These are phyloP conservation scores for Penicillium corylophilum DNA, from an alignment of 2,329 filamentous ascomycete species.

Conservation along the genomic window DNA sequence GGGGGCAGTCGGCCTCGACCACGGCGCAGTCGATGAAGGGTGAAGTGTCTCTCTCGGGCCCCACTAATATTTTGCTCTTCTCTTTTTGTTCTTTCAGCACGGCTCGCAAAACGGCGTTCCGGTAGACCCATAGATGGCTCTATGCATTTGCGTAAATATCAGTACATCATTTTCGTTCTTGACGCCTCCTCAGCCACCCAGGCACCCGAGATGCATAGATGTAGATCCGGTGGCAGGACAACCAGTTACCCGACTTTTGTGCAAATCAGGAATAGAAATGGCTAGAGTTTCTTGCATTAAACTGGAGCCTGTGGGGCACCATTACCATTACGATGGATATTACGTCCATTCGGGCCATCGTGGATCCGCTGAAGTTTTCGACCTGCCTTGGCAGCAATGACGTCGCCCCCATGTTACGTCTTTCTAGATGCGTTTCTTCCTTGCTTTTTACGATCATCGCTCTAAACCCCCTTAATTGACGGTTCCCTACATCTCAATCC, in stretches of 20 bases:
- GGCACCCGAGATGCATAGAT: no score
- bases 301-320: neutral
- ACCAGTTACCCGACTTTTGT: neutral
- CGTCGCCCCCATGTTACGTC: neutral
- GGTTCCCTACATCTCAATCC: no score
- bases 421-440: neutral
- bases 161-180: neutral
- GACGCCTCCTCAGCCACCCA: neutral
- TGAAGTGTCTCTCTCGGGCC: constrained; percentile 11
- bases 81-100: neutral
- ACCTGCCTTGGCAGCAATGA: neutral
- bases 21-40: constrained; percentile 22
- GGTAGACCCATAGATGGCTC: neutral
- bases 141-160: neutral
- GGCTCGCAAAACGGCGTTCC: neutral
- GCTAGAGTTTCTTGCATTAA: neutral
- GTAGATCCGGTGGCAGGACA: neutral
- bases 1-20: constrained; percentile 22
- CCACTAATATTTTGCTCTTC: neutral
- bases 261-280: neutral
- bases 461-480: no score
- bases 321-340: neutral
- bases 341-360: neutral
- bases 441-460: neutral
- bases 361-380: neutral